Conservation (phyloP, 352 stramenopile species). For the Pythium aquatile region DNA sequence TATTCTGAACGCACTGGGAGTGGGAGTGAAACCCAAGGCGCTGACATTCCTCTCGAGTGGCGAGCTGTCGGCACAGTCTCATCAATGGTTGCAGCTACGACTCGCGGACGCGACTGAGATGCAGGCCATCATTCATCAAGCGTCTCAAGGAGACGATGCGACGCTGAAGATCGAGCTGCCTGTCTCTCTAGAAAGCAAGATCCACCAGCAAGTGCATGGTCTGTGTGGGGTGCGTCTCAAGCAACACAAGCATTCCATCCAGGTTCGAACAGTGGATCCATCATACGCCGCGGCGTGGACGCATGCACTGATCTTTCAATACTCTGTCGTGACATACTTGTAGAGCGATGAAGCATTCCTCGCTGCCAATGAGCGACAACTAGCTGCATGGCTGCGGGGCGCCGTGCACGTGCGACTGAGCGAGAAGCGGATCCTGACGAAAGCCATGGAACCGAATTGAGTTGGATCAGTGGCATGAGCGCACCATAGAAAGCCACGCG, state of each 20-base stretch:
- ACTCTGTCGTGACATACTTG: background rate
- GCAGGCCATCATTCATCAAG: conserved; percentile 38
- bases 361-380: conserved; percentile 35
- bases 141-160: conserved; percentile 7
- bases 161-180: conserved; percentile 30
- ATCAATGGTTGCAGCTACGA: conserved; percentile 58
- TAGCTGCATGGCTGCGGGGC: conserved; percentile 62
- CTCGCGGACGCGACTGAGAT: conserved; percentile 48
- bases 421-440: conserved; percentile 50
- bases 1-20: conserved; percentile 13
- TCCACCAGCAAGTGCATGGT: conserved; percentile 15
- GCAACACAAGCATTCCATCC: conserved; percentile 25
- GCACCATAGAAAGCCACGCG: background rate
- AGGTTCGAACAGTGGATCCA: conserved; percentile 22
- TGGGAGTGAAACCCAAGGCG: background rate
- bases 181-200: conserved; percentile 23
- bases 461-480: background rate
- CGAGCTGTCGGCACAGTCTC: conserved; percentile 29
- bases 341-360: conserved; percentile 60
- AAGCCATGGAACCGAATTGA: conserved; percentile 11
- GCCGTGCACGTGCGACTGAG: conserved; percentile 67
- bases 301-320: background rate
- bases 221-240: conserved; percentile 13
- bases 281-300: background rate
- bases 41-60: conserved; percentile 37